Percentiles rank a stretch among this genome's conserved stretches.
Evolutionary conservation across 192 early-diverging fungal genomes (phyloP).

Genomic region (Spinellus fusiger): DNA sequence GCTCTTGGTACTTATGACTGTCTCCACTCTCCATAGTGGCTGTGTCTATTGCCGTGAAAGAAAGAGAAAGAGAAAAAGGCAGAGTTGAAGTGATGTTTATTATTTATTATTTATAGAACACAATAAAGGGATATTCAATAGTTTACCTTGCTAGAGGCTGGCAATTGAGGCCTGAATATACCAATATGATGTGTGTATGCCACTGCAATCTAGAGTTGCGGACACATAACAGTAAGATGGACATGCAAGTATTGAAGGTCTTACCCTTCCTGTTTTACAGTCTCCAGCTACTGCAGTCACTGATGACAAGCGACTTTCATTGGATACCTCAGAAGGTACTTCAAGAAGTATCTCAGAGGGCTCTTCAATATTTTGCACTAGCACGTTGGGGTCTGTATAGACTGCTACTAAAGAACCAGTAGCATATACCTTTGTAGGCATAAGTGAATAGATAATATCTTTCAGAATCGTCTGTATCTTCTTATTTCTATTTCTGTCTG

Average conservation of each 20-base stretch:
- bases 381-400: slow-evolving; percentile 30
- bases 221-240: background rate
- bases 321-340: too few species aligned
- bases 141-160: background rate
- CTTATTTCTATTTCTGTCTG: background rate
- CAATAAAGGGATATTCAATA: too few species aligned
- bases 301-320: slow-evolving; percentile 7
- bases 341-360: background rate
- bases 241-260: background rate
- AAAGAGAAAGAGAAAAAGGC: background rate
- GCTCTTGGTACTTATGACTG: background rate
- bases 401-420: slow-evolving; percentile 44
- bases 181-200: slow-evolving; percentile 6
- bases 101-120: background rate
- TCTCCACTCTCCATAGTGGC: slow-evolving; percentile 5
- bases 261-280: slow-evolving; percentile 25
- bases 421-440: slow-evolving; percentile 38
- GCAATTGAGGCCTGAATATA: slow-evolving; percentile 1
- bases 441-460: background rate
- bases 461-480: background rate
- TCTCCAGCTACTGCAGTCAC: slow-evolving; percentile 22
- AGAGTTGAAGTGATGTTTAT: background rate
- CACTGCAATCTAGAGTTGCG: background rate
- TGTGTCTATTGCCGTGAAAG: background rate
- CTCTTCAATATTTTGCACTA: slow-evolving; percentile 8